These are phyloP conservation scores for Globisporangium sylvaticum DNA, from an alignment of 352 stramenopile species.

Conservation along the genomic window DNA sequence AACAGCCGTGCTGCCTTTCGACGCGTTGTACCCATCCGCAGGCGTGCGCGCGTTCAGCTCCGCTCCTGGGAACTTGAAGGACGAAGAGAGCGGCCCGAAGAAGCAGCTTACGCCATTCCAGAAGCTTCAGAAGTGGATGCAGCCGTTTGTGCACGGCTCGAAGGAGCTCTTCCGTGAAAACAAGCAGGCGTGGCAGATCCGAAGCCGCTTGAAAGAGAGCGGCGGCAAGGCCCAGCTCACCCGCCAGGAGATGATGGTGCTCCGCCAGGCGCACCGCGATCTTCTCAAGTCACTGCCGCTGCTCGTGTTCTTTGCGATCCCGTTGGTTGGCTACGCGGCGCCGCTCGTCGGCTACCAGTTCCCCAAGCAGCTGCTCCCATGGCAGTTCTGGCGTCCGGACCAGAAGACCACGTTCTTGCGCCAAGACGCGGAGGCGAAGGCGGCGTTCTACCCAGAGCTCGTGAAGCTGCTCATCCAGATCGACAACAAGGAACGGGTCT, in stretches of 20 bases:
- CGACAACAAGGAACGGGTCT: slow-evolving; percentile 44
- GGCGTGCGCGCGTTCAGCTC: slow-evolving; percentile 1
- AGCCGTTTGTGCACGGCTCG: slow-evolving; percentile 69
- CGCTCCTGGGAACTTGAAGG: neutral
- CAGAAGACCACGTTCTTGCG: slow-evolving; percentile 83
- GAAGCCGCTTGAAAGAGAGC: slow-evolving; percentile 47
- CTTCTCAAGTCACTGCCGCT: slow-evolving; percentile 82
- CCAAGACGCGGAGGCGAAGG: slow-evolving; percentile 50
- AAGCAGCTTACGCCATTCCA: slow-evolving; percentile 65
- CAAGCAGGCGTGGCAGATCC: slow-evolving; percentile 70
- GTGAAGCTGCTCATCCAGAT: slow-evolving; percentile 58
- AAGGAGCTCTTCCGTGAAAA: slow-evolving; percentile 76
- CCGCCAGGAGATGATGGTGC: slow-evolving; percentile 74
- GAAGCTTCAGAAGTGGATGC: slow-evolving; percentile 79
- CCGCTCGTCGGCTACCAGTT: slow-evolving; percentile 82
- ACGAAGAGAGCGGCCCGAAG: slow-evolving; percentile 9
- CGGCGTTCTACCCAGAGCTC: slow-evolving; percentile 59
- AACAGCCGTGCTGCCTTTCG: neutral
- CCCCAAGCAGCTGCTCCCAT: slow-evolving; percentile 78
- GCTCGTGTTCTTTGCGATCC: slow-evolving; percentile 70
- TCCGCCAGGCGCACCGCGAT: slow-evolving; percentile 77
- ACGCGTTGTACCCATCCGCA: neutral
- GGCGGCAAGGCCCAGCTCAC: slow-evolving; percentile 27
- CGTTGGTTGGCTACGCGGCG: slow-evolving; percentile 64
- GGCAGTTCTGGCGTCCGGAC: slow-evolving; percentile 83